These are phyloP conservation scores for Pulveroboletus sp. DNA, from an alignment of 768 basidiomycete genomes.

Conservation along the genomic window DNA sequence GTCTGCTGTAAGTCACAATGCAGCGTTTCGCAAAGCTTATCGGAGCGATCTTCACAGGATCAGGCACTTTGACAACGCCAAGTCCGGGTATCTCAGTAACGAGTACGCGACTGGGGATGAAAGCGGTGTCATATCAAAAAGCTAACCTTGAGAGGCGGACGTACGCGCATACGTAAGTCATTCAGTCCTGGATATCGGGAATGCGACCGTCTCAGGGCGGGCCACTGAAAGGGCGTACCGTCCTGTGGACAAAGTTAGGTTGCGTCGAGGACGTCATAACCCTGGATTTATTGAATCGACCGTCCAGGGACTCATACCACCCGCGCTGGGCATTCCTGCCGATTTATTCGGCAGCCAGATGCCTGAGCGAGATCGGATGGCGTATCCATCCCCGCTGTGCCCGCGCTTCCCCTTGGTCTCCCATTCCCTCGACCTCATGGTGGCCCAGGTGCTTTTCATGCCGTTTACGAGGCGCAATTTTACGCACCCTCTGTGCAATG, in stretches of 20 bases:
- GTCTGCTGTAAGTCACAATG: constrained; percentile 2
- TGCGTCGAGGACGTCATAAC: constrained; percentile 26
- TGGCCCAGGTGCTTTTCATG: constrained; percentile 11
- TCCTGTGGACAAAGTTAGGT: constrained; percentile 24
- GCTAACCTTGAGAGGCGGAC: constrained; percentile 25
- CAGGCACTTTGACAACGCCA: constrained; percentile 16
- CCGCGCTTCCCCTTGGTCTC: neutral
- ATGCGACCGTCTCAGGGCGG: constrained; percentile 12
- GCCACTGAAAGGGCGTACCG: neutral
- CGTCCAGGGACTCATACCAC: constrained; percentile 6
- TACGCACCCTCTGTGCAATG: constrained; percentile 12
- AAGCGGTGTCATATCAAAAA: constrained; percentile 16
- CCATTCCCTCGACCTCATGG: neutral
- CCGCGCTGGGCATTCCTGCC: neutral
- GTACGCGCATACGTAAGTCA: constrained; percentile 16
- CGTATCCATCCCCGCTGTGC: constrained; percentile 7
- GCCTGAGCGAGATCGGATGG: neutral
- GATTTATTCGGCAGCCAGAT: constrained; percentile 9
- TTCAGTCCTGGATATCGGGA: constrained; percentile 17
- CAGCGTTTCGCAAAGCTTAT: constrained; percentile 20
- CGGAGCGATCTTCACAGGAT: constrained; percentile 26
- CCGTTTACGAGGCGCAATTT: constrained; percentile 1
- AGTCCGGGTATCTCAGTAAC: constrained; percentile 6
- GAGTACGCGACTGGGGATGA: no score
- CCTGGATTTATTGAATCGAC: constrained; percentile 16